These are phyloP conservation scores for Candida coleopterorum DNA, from an alignment of 805 yeast genomes.

Conservation along the genomic window DNA sequence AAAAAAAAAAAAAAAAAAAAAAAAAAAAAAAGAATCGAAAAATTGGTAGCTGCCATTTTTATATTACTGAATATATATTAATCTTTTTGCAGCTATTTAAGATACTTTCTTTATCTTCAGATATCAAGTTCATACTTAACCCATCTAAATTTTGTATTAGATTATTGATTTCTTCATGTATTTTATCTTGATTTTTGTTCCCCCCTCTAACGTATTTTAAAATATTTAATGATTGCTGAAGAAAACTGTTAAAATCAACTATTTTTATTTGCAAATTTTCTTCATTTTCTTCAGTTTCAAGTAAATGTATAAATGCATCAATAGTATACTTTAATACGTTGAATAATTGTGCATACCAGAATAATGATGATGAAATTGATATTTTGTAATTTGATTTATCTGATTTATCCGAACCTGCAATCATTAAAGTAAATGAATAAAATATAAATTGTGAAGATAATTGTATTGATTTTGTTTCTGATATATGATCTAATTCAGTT, in stretches of 20 bases:
- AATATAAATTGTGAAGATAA: conserved; percentile 39
- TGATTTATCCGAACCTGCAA: conserved; percentile 17
- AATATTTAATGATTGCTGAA: conserved; percentile 30
- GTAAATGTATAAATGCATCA: conserved; percentile 16
- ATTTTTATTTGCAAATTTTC: conserved; percentile 18
- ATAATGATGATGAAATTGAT: conserved; percentile 12
- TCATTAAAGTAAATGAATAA: conserved; percentile 33
- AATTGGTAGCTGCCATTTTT: not conserved
- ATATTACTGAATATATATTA: not conserved
- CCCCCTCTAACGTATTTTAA: conserved; percentile 19
- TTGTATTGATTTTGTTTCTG: conserved; percentile 34
- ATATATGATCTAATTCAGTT: conserved; percentile 38
- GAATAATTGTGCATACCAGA: conserved; percentile 33
- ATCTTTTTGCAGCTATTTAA: not conserved
- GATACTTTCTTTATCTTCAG: not conserved
- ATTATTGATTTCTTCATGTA: not conserved
- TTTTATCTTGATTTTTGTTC: conserved; percentile 2
- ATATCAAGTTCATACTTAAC: not conserved
- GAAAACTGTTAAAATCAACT: conserved; percentile 28
- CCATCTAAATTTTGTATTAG: conserved; percentile 1
- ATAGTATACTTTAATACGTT: conserved; percentile 30
- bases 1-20: not conserved
- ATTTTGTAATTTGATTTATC: conserved; percentile 7
- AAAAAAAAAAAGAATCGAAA: not conserved
- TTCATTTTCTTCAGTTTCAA: conserved; percentile 10